Evolutionary conservation across 306 rosid genomes (phyloP), one percentile per base, ranked within the genome.

Genomic region (Ceratonia siliqua): DNA sequence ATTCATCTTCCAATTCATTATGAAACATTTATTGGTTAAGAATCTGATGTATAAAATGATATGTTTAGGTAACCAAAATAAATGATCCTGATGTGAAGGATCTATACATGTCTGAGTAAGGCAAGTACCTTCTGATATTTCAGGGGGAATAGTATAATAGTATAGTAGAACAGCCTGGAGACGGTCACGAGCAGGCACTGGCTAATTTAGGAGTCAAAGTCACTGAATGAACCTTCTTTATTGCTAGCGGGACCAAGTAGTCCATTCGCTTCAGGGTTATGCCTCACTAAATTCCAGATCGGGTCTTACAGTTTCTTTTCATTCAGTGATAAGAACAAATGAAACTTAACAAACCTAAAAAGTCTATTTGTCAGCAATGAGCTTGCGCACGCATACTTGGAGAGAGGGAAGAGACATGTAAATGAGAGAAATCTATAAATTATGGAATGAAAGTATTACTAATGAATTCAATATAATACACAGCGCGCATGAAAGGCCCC

Each of bases 401-500:
- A 30, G 52, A 46, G 14, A 25, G 28, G 54, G 11, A 28, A 11
- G 50, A 56, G 35, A 15, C 0, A 42, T 2, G 55, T 33, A 7
- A 35, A 12, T n/a, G 28, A 62, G 24, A 38, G 28, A 70, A n/a
- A 75, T 46, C 22, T 71, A 8, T 63, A 74, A 64, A 49, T 50
- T 57, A 73, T 66, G 56, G 68, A 74, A 63, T 65, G 28, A 17
- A 61, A 67, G 73, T 70, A 82, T 84, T 77, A 64, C 65, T 82
- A 27, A 66, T 70, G 85, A 84, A 85, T 73, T 84, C 83, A 81
- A 79, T 13, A 62, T 62, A 36, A 20, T 81, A 89, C 92, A 77
- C 49, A 71, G 62, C 87, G 83, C 82, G 75, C 81, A 70, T 54
- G 74, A 75, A 87, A 78, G 97, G 93, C 90, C 97, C 96, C 96